Base-by-base conservation (phyloP, 2,329 filamentous ascomycete species). In the Trichoderma sp. region DNA sequence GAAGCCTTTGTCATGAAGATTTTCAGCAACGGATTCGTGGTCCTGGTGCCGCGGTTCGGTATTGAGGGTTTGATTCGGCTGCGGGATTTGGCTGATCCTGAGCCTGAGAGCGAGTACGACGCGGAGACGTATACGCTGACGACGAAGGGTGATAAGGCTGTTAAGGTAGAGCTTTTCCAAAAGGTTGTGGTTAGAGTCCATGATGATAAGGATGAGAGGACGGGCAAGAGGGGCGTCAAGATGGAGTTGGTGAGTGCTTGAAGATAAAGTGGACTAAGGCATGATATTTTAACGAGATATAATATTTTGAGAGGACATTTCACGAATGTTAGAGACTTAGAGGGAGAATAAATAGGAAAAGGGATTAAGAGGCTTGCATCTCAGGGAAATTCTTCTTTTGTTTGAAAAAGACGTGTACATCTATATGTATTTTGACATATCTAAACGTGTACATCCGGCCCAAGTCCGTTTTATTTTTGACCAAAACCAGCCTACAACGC, bases 1-100 rank as follows among this genome's bases (percentile, higher is more conserved):
- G 95, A 98, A 71, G 96, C 93, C 3, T 98, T 97, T 80, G 90
- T 99, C 59, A 97, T 99, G 93, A 93, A 93, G 79, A 92, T 99
- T 68, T 99, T 99, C 82, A 94, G 93, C 80, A 99, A 99, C 82
- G 96, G 96, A 7, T 95, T 98, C 77, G 96, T 98, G 20, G 95
- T 98, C 12, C 95, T 98, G 73, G 95, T 99, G 64, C 96, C 96
- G 7, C 87, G 94, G 17, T 99, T 99, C 81, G 96, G 96, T 53
- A 97, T 99, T 77, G 96, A 99, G 84, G 92, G 94, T 53, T 84
- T 98, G 73, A 96, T 99, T 74, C 88, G 95, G 12, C 84, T 98
- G 76, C 87, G 94, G 72, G 96, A 98, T 82, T 86, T 98, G 72
- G 91, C 91, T 4, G 88, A 92, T 17, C 88, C 90, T 0, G 93